These are phyloP conservation scores for Platismatia glauca DNA, from an alignment of 495 filamentous ascomycete species.

Conservation along the genomic window DNA sequence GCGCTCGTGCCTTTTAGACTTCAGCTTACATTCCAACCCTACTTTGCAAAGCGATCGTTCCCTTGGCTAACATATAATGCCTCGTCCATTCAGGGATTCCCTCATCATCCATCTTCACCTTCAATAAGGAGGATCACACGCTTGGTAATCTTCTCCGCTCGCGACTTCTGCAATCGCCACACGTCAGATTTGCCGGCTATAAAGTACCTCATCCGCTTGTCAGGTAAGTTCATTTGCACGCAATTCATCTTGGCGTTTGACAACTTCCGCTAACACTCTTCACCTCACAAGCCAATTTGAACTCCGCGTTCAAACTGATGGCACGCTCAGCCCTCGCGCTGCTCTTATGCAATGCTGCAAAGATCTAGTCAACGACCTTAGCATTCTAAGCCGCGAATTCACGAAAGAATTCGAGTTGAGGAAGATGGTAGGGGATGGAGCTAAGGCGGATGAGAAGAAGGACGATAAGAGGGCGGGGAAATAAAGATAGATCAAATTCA, in stretches of 20 bases:
- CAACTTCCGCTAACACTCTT: slow-evolving; percentile 11
- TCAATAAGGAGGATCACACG: slow-evolving; percentile 97
- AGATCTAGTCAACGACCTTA: slow-evolving; percentile 67
- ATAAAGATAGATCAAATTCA: background rate
- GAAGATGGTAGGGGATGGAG: slow-evolving; percentile 68
- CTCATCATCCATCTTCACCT: slow-evolving; percentile 77
- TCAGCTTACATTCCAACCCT: background rate
- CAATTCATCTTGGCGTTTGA: background rate
- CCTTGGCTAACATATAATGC: background rate
- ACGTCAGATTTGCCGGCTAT: slow-evolving; percentile 83
- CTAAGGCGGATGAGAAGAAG: slow-evolving; percentile 30
- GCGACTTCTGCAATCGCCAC: slow-evolving; percentile 65
- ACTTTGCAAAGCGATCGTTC: background rate
- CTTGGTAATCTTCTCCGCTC: slow-evolving; percentile 80
- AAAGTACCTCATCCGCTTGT: slow-evolving; percentile 39
- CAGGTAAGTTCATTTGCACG: slow-evolving; percentile 35
- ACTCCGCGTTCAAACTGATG: slow-evolving; percentile 89
- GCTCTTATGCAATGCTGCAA: slow-evolving; percentile 72
- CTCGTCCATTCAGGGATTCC: slow-evolving; percentile 51
- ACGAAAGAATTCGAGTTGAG: slow-evolving; percentile 91
- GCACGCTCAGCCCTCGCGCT: slow-evolving; percentile 72
- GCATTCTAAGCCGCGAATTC: slow-evolving; percentile 72
- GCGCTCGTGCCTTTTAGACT: background rate
- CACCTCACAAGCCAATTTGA: slow-evolving; percentile 47
- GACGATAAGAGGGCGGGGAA: slow-evolving; percentile 12